phyloP scores from a whole-genome alignment of 2,329 filamentous ascomycete genomes.

The Laburnicola sp. region DNA sequence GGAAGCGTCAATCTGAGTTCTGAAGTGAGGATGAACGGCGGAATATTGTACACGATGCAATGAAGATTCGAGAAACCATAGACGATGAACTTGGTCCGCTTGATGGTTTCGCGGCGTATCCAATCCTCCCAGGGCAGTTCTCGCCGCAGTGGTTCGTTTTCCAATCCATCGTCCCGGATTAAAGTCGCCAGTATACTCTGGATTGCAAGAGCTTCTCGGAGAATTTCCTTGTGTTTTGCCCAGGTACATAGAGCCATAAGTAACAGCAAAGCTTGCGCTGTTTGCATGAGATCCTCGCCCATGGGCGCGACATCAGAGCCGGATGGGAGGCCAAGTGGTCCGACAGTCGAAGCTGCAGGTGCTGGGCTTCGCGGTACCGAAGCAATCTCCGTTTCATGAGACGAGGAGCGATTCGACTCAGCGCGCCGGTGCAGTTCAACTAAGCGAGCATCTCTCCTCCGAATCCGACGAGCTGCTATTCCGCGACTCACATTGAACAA shows the following conservation, averaged over 20 bases:
- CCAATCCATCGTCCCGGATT: constrained; percentile 57
- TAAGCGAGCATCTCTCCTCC: constrained; percentile 53
- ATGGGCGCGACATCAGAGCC: constrained; percentile 19
- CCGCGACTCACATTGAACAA: constrained; percentile 61
- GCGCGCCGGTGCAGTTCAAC: constrained; percentile 31
- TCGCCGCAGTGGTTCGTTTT: constrained; percentile 58
- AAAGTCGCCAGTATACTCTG: constrained; percentile 60
- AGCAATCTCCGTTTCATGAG: constrained; percentile 19
- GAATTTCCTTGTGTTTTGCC: constrained; percentile 60
- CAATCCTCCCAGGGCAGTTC: constrained; percentile 60
- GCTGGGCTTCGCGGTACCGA: constrained; percentile 20
- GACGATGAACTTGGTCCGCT: constrained; percentile 60
- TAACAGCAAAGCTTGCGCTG: constrained; percentile 65
- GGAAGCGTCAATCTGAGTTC: constrained; percentile 60
- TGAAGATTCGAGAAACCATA: constrained; percentile 64
- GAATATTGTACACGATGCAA: constrained; percentile 64
- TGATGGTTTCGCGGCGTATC: constrained; percentile 57
- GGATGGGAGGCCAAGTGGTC: constrained; percentile 33
- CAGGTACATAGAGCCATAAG: constrained; percentile 64
- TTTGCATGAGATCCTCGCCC: constrained; percentile 58
- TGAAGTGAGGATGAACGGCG: constrained; percentile 59
- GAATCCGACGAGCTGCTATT: constrained; percentile 57
- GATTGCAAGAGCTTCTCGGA: constrained; percentile 61
- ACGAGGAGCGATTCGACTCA: constrained; percentile 24
- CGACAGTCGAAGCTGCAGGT: constrained; percentile 24